Percentiles rank a stretch among this genome's conserved stretches.
Conservation (phyloP, 208 protist species). For the Willaertia magna region DNA sequence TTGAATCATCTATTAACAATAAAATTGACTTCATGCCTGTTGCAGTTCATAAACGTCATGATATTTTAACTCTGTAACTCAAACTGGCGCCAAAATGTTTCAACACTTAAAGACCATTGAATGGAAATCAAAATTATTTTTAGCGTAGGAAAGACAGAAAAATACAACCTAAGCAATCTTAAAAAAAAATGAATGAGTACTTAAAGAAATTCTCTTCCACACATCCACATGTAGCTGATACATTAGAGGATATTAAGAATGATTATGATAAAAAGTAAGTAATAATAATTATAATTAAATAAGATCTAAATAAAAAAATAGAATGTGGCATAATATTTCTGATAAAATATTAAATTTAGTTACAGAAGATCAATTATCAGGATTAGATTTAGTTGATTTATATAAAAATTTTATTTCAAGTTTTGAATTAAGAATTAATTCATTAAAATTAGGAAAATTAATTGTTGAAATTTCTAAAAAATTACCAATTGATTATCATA, state of each 20-base stretch:
- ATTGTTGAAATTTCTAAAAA: background rate
- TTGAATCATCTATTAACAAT: too few relatives aligned
- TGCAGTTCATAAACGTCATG: too few relatives aligned
- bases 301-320: background rate
- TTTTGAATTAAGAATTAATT: constrained; percentile 31
- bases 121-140: too few relatives aligned
- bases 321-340: constrained; percentile 8
- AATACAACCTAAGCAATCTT: too few relatives aligned
- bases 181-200: too few relatives aligned
- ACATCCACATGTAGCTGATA: background rate
- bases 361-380: background rate
- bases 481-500: background rate
- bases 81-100: too few relatives aligned
- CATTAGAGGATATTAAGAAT: background rate
- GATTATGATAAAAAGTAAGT: background rate
- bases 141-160: too few relatives aligned
- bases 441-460: constrained; percentile 18
- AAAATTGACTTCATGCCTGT: too few relatives aligned
- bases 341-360: background rate
- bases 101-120: too few relatives aligned
- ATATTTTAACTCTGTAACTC: too few relatives aligned
- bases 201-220: background rate
- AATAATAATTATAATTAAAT: background rate
- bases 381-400: constrained; percentile 1
- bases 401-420: constrained; percentile 27